Evolutionary conservation across 208 protist genomes (phyloP).

Genomic region (Acanthamoeba sp.): DNA sequence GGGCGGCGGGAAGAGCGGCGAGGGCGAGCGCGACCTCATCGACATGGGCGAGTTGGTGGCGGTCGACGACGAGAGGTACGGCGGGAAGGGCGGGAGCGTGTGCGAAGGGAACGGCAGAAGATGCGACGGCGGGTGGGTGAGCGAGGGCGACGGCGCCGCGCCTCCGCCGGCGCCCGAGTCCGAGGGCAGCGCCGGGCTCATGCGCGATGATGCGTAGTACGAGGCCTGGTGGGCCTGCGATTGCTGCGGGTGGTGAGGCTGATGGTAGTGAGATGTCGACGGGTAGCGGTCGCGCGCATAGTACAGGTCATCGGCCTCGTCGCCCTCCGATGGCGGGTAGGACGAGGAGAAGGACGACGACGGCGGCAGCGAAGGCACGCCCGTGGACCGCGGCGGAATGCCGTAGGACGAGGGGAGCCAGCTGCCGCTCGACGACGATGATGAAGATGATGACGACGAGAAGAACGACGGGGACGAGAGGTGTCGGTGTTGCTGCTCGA

Average conservation of each 20-base stretch:
- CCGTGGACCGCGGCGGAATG: neutral
- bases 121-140: neutral
- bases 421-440: neutral
- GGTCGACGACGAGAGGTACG: neutral
- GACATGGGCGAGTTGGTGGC: too few species aligned
- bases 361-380: neutral
- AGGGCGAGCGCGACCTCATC: neutral
- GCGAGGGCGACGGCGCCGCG: neutral
- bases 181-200: neutral
- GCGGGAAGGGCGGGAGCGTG: neutral
- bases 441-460: neutral
- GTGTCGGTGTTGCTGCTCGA: neutral
- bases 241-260: neutral
- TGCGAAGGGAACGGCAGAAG: neutral
- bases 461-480: neutral
- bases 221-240: neutral
- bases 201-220: neutral
- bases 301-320: neutral
- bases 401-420: neutral
- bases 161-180: neutral
- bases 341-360: neutral
- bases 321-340: neutral
- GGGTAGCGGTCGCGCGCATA: neutral
- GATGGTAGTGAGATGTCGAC: neutral
- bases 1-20: neutral